A percentile compares a stretch with the other conserved stretches of the same genome.
phyloP scores from a whole-genome alignment of 805 yeast species.

The Lipomyces chichibuensis region DNA sequence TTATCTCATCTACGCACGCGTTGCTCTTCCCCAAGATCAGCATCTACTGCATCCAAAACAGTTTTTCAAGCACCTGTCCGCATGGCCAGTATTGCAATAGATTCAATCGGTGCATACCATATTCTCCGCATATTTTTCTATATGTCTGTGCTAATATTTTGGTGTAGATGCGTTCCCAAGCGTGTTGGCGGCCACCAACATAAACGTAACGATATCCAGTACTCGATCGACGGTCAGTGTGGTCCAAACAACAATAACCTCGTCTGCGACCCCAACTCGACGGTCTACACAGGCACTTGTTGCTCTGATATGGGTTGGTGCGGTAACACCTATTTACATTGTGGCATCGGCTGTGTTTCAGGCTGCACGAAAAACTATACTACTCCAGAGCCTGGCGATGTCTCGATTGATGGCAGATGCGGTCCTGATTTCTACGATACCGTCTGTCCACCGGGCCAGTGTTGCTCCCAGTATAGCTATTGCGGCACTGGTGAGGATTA shows the following conservation, averaged over 20 bases:
- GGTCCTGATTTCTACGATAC: conserved; percentile 20
- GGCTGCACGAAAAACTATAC: conserved; percentile 20
- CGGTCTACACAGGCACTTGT: conserved; percentile 19
- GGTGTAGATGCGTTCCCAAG: not conserved
- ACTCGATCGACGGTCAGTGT: conserved; percentile 22
- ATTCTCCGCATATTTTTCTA: not conserved
- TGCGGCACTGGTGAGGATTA: conserved; percentile 21
- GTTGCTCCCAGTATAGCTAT: conserved; percentile 30
- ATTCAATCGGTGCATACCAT: not conserved
- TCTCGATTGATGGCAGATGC: conserved; percentile 29
- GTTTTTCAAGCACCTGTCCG: conserved; percentile 8
- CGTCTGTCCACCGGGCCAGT: conserved; percentile 20
- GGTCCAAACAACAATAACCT: conserved; percentile 12
- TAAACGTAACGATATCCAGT: not conserved
- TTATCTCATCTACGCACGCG: conserved; percentile 3
- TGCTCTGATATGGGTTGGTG: conserved; percentile 28
- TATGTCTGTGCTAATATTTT: conserved; percentile 3
- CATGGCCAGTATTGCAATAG: conserved; percentile 20
- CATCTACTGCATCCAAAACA: conserved; percentile 6
- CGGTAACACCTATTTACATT: conserved; percentile 20
- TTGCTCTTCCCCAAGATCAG: conserved; percentile 17
- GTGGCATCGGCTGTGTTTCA: conserved; percentile 21
- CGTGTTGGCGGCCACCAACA: not conserved
- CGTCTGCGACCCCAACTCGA: conserved; percentile 14
- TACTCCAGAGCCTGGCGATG: not conserved